A percentile compares a stretch with the other conserved stretches of the same genome.
Evolutionary conservation across 768 basidiomycete genomes (phyloP).

Genomic region (Trametes cingulata): DNA sequence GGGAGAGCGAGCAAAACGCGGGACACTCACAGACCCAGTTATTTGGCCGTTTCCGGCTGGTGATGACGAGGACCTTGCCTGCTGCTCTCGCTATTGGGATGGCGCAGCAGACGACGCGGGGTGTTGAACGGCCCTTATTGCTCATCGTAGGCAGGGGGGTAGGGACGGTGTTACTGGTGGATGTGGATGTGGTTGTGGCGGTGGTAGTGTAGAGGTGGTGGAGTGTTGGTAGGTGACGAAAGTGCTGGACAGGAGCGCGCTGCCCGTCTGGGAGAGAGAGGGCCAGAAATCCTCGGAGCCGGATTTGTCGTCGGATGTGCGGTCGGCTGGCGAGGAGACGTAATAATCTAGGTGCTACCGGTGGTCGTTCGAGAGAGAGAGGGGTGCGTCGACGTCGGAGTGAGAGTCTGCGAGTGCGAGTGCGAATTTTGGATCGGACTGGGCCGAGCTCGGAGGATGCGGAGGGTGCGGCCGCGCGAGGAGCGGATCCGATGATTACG

Average conservation of each 20-base stretch:
- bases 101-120: constrained; percentile 88
- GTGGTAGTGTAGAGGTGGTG: constrained; percentile 5
- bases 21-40: constrained; percentile 83
- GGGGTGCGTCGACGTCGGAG: no score
- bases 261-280: background rate
- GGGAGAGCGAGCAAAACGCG: constrained; percentile 11
- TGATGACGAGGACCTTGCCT: constrained; percentile 80
- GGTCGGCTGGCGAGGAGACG: constrained; percentile 14
- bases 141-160: constrained; percentile 35
- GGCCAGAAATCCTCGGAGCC: constrained; percentile 1
- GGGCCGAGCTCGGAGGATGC: background rate
- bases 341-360: background rate
- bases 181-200: no score
- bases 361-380: background rate
- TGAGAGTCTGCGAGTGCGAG: background rate
- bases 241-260: constrained; percentile 6
- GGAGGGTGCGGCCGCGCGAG: background rate
- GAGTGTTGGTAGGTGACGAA: constrained; percentile 2
- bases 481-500: background rate
- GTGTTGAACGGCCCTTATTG: constrained; percentile 76
- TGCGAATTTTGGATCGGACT: constrained; percentile 5
- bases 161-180: constrained; percentile 7
- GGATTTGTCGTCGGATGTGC: constrained; percentile 3
- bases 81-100: constrained; percentile 77
- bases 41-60: constrained; percentile 79